phyloP scores from a whole-genome alignment of 2,329 filamentous ascomycete species.

The Alternaria solani region DNA sequence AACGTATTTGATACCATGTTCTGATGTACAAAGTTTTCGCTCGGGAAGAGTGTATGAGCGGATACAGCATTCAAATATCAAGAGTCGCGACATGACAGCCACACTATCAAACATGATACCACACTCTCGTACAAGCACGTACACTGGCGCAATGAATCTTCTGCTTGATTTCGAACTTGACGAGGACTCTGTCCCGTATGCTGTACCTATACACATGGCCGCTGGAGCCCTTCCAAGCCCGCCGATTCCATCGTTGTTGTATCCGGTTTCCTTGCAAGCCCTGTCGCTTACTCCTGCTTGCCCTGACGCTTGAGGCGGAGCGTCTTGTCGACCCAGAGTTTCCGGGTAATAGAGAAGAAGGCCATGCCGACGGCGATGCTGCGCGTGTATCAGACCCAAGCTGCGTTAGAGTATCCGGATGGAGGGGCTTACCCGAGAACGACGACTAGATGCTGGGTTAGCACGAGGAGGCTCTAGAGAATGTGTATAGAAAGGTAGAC shows the following conservation, averaged over 20 bases:
- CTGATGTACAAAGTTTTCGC: not conserved
- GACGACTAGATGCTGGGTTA: slow-evolving; percentile 65
- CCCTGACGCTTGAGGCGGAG: slow-evolving; percentile 81
- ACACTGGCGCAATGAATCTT: slow-evolving; percentile 31
- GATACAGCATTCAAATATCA: not conserved
- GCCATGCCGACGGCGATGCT: slow-evolving; percentile 77
- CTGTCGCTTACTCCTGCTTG: slow-evolving; percentile 40
- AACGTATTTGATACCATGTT: slow-evolving; percentile 16
- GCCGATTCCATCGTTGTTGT: slow-evolving; percentile 12
- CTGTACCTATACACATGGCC: slow-evolving; percentile 38
- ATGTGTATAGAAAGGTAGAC: too few species aligned
- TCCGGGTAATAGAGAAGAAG: slow-evolving; percentile 80
- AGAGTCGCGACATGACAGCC: not conserved
- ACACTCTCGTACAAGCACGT: not conserved
- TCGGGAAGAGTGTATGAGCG: not conserved
- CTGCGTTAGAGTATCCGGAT: not conserved
- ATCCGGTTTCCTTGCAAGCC: not conserved
- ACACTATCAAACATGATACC: not conserved
- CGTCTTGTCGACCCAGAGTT: slow-evolving; percentile 89
- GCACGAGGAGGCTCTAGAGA: slow-evolving; percentile 11
- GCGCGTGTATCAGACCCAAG: slow-evolving; percentile 35
- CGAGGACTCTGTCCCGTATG: slow-evolving; percentile 23
- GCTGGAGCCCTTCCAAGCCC: slow-evolving; percentile 18
- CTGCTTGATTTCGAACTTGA: slow-evolving; percentile 33
- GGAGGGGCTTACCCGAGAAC: slow-evolving; percentile 76